Evolutionary conservation across 2,329 filamentous ascomycete genomes (phyloP).

Genomic region (Fusarium scirpi): DNA sequence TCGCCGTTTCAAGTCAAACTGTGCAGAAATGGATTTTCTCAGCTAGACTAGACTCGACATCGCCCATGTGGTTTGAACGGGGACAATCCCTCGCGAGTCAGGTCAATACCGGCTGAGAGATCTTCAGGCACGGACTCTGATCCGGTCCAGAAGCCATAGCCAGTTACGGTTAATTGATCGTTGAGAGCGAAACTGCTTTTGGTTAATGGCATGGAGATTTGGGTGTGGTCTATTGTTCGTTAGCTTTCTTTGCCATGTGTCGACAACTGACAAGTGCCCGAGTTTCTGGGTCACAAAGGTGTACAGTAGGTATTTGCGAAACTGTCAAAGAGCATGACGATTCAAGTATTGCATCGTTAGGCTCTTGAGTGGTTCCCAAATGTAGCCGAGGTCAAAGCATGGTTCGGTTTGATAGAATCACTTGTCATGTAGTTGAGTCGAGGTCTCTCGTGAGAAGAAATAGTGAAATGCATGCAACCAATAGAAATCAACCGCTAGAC

Average conservation of each 20-base stretch:
- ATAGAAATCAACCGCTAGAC: not conserved
- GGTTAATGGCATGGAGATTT: conserved; percentile 26
- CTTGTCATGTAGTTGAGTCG: not conserved
- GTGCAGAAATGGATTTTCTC: not conserved
- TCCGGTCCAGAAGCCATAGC: conserved; percentile 18
- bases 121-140: conserved; percentile 45
- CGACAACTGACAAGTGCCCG: not conserved
- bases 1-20: conserved; percentile 18
- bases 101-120: conserved; percentile 34
- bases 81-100: conserved; percentile 37
- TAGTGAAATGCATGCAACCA: not conserved
- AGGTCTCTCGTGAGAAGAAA: not conserved
- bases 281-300: not conserved
- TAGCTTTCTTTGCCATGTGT: conserved; percentile 10
- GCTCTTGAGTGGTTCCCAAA: not conserved
- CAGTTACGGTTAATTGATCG: conserved; percentile 16
- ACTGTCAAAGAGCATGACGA: not conserved
- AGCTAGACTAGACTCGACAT: not conserved
- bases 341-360: not conserved
- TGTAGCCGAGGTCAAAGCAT: not conserved
- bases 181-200: conserved; percentile 31
- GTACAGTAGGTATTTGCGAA: not conserved
- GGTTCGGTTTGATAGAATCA: not conserved
- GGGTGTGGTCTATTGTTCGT: conserved; percentile 17
- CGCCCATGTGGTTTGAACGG: conserved; percentile 19